Percentiles rank a stretch among this genome's conserved stretches.
Conservation (phyloP, 176 grass and related monocot genomes). For the Triticum dicoccoides region DNA sequence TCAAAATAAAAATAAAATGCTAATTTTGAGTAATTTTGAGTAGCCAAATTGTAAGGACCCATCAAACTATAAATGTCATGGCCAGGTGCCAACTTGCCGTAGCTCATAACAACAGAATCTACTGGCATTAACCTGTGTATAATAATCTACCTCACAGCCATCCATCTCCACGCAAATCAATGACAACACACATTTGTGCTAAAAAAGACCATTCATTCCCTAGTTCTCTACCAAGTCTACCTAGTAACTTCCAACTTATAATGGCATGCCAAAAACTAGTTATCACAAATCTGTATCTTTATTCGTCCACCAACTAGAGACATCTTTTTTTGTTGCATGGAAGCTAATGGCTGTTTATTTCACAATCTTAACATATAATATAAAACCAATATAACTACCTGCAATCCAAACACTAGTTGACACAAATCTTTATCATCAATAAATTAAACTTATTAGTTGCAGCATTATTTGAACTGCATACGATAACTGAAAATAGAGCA, state of each 20-base stretch:
- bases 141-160: not conserved
- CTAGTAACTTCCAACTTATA: not conserved
- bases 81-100: not conserved
- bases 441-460: not conserved
- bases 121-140: not conserved
- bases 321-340: not conserved
- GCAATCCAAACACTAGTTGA: not conserved
- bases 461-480: not conserved
- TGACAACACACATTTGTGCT: not conserved
- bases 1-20: not conserved
- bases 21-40: not conserved
- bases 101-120: not conserved
- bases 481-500: not conserved
- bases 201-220: not conserved
- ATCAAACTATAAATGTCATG: not conserved
- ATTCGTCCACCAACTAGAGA: not conserved
- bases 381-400: not conserved
- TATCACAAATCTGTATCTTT: not conserved
- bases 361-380: not conserved
- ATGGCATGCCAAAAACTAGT: not conserved
- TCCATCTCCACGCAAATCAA: constrained; percentile 5
- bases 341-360: not conserved
- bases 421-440: not conserved
- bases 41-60: not conserved
- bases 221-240: not conserved